Base-by-base conservation (phyloP, 345 rosid species). In the Dovyalis caffra region DNA sequence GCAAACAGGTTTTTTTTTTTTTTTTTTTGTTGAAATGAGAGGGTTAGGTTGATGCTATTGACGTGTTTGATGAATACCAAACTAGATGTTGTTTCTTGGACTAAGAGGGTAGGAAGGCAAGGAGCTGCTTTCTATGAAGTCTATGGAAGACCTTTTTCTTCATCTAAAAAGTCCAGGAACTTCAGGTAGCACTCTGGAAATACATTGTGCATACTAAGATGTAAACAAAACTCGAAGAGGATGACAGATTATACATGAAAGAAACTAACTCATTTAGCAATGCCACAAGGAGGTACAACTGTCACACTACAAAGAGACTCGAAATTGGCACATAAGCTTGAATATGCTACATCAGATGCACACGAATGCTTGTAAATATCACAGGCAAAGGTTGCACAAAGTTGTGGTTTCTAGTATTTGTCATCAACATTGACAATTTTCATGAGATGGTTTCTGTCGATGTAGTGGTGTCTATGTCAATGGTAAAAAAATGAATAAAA, bases 271-370 rank as follows among this genome's bases (percentile, higher is more conserved):
- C 25, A 21, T 33, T 21, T 10, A 67, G 34, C 34, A 16, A 14
- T 21, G 8, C 23, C 31, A 25, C 10, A 43, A 45, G 71, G 23
- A 16, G 6, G 51, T 47, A 45, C 4, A 53, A 29, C 71, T 28
- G 11, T 26, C 40, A 3, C 18, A 43, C 25, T 16, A 28, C 26
- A 15, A 68, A 32, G 34, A 33, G 18, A 23, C 12, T 33, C 40
- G 23, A 34, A 34, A 14, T n/a, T 33, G 68, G 28, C 14, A 38
- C 26, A 9, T 21, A 37, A 20, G 69, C 69, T 66, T 66, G 69
- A 66, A 37, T 37, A 66, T 8, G 37, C 6, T 18, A 91, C 97
- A 97, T 95, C 98, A 0, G 99, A 90, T 15, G 96, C 94, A 23
- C 85, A 76, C 68, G 84, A 78, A 61, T 86, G 85, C 79, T 82